Base-by-base conservation (phyloP, 352 stramenopile species). In the Globisporangium cylindrosporum region DNA sequence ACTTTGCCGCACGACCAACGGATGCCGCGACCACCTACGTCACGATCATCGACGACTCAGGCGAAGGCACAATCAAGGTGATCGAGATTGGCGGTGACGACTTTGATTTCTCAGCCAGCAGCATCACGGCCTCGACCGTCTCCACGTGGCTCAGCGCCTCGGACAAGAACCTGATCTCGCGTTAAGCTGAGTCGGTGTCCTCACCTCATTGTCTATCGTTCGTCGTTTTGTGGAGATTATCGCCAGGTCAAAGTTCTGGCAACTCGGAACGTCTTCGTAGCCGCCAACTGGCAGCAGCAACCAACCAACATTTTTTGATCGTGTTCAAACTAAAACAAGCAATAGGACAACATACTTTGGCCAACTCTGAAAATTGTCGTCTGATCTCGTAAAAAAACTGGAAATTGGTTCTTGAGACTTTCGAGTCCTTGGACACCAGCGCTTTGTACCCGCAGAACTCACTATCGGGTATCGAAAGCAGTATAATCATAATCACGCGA, bases 1-100 rank as follows among this genome's bases (percentile, higher is more conserved):
- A 84, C 65, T 87, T 72, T 43, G 75, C 68, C 2, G 70, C 62
- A 1, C 75, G 77, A 22, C 75, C 75, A 5, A 72, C 77, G 3
- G 62, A 80, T 58, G 62, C 60, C 8, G 67, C 73, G 24, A 70
- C 75, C 25, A 88, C 75, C 38, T 85, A 84, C 67, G 72, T 85
- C 38, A 85, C 72, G 54, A 82, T 88, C 71, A 74, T 84, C 43
- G 76, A 86, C 66, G 77, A 86, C 69, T 72, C 76, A 3, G 59
- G 60, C 66, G 43, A 56, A 3, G 80, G 80, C 12, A 48, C 38
- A 18, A 73, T 85, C 68, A 85, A 88, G 70, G 73, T 88, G 38
- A 56, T 88, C 22, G 67, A 84, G 64, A 67, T 88, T 29, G 70
- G 68, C 32, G 73, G 66, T 29, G 67, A 77, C 62, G 77, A 73